These are phyloP conservation scores for Leishmania braziliensis DNA, from an alignment of 208 protist species.

Conservation along the genomic window DNA sequence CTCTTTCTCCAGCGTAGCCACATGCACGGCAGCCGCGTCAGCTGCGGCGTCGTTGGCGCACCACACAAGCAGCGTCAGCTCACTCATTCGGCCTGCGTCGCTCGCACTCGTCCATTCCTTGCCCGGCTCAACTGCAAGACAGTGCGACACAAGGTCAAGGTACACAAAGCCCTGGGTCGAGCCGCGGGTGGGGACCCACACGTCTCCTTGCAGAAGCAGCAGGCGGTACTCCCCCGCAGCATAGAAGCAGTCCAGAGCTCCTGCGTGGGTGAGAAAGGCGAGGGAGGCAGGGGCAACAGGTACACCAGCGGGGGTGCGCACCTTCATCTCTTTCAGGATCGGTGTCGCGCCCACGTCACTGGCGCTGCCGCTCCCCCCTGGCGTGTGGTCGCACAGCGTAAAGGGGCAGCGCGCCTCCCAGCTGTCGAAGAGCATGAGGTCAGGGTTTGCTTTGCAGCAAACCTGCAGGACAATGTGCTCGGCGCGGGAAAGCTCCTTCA, in stretches of 20 bases:
- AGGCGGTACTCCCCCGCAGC: conserved; percentile 21
- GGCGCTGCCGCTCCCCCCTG: not conserved
- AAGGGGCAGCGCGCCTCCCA: conserved; percentile 34
- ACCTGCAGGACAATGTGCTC: conserved; percentile 36
- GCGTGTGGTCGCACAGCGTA: conserved; percentile 13
- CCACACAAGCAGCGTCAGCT: conserved; percentile 41
- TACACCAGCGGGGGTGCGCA: conserved; percentile 14
- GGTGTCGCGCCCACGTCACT: not conserved
- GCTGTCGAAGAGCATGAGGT: conserved; percentile 35
- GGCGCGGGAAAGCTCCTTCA: conserved; percentile 24
- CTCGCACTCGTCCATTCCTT: conserved; percentile 18
- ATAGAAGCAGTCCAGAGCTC: conserved; percentile 40
- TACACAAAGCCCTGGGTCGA: conserved; percentile 31
- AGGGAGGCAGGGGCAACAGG: conserved; percentile 45
- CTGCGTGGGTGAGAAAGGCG: conserved; percentile 37
- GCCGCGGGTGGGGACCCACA: conserved; percentile 55
- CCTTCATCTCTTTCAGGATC: conserved; percentile 11
- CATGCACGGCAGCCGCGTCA: conserved; percentile 11
- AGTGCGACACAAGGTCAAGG: conserved; percentile 42
- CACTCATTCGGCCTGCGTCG: conserved; percentile 27
- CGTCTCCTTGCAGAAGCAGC: conserved; percentile 45
- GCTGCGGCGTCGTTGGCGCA: conserved; percentile 19
- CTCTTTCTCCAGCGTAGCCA: conserved; percentile 22
- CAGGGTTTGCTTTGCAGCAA: conserved; percentile 32
- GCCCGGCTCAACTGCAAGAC: conserved; percentile 56